Percentiles rank a stretch among this genome's conserved stretches.
Evolutionary conservation across 495 filamentous ascomycete genomes (phyloP).

Genomic region (Pseudomonodictys pantanalensis): DNA sequence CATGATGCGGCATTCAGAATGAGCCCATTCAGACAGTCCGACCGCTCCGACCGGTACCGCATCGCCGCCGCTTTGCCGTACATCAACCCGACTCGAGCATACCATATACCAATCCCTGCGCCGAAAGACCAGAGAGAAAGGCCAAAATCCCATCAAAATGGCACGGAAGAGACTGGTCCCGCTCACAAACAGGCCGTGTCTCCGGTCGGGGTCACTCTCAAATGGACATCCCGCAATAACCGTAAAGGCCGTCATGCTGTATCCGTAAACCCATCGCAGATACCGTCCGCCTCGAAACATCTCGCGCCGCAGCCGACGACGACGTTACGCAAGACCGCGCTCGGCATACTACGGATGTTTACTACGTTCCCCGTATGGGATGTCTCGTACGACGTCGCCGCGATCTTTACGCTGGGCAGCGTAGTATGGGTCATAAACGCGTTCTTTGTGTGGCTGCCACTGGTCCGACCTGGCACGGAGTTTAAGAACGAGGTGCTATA

Average conservation of each 20-base stretch:
- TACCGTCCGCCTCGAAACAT: conserved; percentile 33
- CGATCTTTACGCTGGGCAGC: conserved; percentile 62
- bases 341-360: conserved; percentile 55
- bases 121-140: not conserved
- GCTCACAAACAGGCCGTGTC: too few relatives aligned
- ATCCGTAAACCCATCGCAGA: conserved; percentile 42
- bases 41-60: not conserved
- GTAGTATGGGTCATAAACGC: conserved; percentile 66
- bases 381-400: conserved; percentile 64
- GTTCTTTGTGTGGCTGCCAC: conserved; percentile 65
- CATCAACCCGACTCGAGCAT: not conserved
- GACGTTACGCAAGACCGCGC: conserved; percentile 40
- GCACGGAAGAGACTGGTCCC: conserved; percentile 16
- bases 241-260: conserved; percentile 66
- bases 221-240: conserved; percentile 67
- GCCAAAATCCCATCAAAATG: not conserved
- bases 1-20: too few relatives aligned
- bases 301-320: conserved; percentile 48
- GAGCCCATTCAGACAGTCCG: too few relatives aligned
- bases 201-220: conserved; percentile 38
- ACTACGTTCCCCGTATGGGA: conserved; percentile 64
- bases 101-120: not conserved
- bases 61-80: not conserved
- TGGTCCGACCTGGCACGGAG: conserved; percentile 51
- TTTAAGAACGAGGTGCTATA: conserved; percentile 53